Evolutionary conservation across 1,139 yeast species (phyloP).

Genomic region (Yamadazyma sp.): DNA sequence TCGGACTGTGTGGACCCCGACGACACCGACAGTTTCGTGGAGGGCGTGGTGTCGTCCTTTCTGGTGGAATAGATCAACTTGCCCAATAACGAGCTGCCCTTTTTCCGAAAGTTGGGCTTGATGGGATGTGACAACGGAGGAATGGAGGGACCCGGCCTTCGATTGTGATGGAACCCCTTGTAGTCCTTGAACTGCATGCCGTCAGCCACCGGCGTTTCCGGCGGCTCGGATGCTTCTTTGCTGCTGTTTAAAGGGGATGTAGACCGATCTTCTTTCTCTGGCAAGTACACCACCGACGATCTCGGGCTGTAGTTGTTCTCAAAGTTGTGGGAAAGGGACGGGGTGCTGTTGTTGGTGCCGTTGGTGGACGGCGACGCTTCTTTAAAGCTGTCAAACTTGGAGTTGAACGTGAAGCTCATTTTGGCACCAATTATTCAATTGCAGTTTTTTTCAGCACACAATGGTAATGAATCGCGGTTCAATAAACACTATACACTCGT

Average conservation of each 20-base stretch:
- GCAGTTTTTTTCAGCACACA: too few relatives aligned
- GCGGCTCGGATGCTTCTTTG: neutral
- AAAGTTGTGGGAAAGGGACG: slow-evolving; percentile 2
- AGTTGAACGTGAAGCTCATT: slow-evolving; percentile 13
- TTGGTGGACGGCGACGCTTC: slow-evolving; percentile 3
- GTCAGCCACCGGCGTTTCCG: neutral
- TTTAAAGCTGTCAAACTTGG: slow-evolving; percentile 14
- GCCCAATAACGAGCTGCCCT: slow-evolving; percentile 45
- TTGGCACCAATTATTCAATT: neutral
- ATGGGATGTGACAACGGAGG: slow-evolving; percentile 55
- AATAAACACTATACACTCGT: too few relatives aligned
- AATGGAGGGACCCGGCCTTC: slow-evolving; percentile 31
- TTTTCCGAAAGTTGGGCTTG: slow-evolving; percentile 47
- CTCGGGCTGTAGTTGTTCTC: slow-evolving; percentile 25
- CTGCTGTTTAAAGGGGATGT: neutral
- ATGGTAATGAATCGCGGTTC: too few relatives aligned
- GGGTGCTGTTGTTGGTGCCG: neutral
- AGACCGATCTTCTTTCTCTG: slow-evolving; percentile 8
- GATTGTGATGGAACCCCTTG: slow-evolving; percentile 50
- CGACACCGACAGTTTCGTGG: slow-evolving; percentile 3
- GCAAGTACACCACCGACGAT: slow-evolving; percentile 25
- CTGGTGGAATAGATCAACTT: slow-evolving; percentile 46
- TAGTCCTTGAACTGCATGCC: slow-evolving; percentile 27
- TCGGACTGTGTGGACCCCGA: slow-evolving; percentile 2
- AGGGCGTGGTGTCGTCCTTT: slow-evolving; percentile 31